Conservation (phyloP, 1,284 basidiomycete genomes). For the Irpex lacteus region DNA sequence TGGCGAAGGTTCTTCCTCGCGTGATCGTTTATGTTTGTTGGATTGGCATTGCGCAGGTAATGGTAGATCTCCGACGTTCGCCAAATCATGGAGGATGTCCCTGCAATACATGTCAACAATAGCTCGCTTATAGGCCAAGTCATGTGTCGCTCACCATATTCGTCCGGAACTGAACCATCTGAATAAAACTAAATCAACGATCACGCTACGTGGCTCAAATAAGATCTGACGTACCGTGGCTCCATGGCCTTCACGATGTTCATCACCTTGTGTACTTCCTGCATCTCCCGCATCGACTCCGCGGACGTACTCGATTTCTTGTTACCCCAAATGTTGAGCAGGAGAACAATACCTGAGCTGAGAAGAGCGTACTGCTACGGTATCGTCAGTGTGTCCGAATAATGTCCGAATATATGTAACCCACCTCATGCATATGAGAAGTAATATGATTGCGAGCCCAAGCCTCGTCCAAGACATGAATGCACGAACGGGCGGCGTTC, state of each 20-base stretch:
- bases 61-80: constrained; percentile 60
- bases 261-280: constrained; percentile 64
- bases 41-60: constrained; percentile 42
- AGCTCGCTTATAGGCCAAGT: constrained; percentile 70
- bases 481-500: constrained; percentile 75
- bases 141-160: constrained; percentile 53
- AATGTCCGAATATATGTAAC: neutral
- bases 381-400: neutral
- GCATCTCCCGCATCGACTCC: constrained; percentile 61
- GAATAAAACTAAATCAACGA: neutral
- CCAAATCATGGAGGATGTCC: constrained; percentile 44
- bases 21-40: constrained; percentile 46
- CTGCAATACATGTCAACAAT: constrained; percentile 29
- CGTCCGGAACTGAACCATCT: constrained; percentile 16
- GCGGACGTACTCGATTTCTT: constrained; percentile 29
- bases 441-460: constrained; percentile 2
- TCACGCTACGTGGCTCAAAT: constrained; percentile 8
- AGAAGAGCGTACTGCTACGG: constrained; percentile 43
- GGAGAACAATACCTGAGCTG: constrained; percentile 65
- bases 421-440: neutral
- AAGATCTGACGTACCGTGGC: constrained; percentile 24
- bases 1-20: constrained; percentile 41
- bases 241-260: neutral
- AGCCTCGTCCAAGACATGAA: constrained; percentile 64
- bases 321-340: constrained; percentile 70